Evolutionary conservation across 106 monocot genomes (phyloP).

Genomic region (Hemerocallis citrina): DNA sequence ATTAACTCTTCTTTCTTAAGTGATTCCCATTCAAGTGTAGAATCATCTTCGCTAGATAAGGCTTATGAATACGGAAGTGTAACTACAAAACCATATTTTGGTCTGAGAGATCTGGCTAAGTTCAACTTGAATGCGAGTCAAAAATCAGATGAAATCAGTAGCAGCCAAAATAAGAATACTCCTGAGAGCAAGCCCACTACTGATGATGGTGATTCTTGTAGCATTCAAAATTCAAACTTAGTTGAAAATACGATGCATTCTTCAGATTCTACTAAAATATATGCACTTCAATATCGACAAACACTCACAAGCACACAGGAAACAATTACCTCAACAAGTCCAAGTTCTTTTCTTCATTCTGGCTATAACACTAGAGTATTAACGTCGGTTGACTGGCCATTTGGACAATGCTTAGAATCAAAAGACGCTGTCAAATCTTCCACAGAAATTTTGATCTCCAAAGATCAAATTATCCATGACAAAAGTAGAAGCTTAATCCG

Average conservation of each 20-base stretch:
- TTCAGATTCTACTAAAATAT: slow-evolving; percentile 7
- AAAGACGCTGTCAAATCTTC: slow-evolving; percentile 15
- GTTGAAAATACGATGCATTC: slow-evolving; percentile 6
- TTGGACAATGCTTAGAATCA: slow-evolving; percentile 11
- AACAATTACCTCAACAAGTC: slow-evolving; percentile 14
- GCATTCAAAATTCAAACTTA: slow-evolving; percentile 2
- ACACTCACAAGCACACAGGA: slow-evolving; percentile 15
- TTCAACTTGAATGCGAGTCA: neutral
- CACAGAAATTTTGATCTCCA: slow-evolving; percentile 8
- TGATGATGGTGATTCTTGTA: slow-evolving; percentile 7
- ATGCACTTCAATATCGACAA: slow-evolving; percentile 7
- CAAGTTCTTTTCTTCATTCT: slow-evolving; percentile 7
- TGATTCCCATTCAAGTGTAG: slow-evolving; percentile 11
- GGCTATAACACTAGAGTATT: slow-evolving; percentile 12
- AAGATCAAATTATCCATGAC: slow-evolving; percentile 12
- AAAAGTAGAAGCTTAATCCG: slow-evolving; percentile 8
- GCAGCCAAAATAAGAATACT: slow-evolving; percentile 1
- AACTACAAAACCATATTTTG: slow-evolving; percentile 1
- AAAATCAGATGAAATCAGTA: slow-evolving; percentile 1
- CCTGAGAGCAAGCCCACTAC: neutral
- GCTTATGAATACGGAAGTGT: neutral
- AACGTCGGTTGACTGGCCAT: slow-evolving; percentile 6
- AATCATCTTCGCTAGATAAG: slow-evolving; percentile 1
- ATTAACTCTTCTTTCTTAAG: slow-evolving; percentile 13
- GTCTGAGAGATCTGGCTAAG: slow-evolving; percentile 9